Evolutionary conservation across 257 asterid genomes (phyloP).

Genomic region (Fraxinus cuspidata): DNA sequence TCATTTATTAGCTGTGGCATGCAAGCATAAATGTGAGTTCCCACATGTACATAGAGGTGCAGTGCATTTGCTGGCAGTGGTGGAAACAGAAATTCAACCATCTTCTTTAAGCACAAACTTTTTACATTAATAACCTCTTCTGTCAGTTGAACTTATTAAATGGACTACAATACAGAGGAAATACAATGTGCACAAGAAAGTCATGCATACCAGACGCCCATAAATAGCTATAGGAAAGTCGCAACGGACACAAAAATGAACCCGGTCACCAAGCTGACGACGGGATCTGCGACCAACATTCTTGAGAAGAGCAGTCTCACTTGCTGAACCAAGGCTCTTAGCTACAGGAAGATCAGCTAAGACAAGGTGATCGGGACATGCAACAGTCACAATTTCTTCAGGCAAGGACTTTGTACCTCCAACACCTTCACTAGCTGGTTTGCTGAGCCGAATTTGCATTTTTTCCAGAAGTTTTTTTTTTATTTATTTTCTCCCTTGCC

Average conservation of each 20-base stretch:
- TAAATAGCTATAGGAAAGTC: slow-evolving; percentile 91
- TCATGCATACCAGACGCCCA: slow-evolving; percentile 78
- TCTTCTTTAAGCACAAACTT: not conserved
- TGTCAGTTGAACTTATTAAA: not conserved
- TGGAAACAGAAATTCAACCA: not conserved
- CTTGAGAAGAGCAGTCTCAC: slow-evolving; percentile 58
- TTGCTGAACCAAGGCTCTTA: slow-evolving; percentile 72
- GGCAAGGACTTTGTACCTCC: slow-evolving; percentile 58
- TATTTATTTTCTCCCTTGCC: not conserved
- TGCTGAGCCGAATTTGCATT: slow-evolving; percentile 95
- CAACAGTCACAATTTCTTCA: slow-evolving; percentile 77
- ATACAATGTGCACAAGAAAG: not conserved
- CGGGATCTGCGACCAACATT: slow-evolving; percentile 87
- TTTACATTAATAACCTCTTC: not conserved
- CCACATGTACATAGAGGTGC: not conserved
- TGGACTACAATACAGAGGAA: not conserved
- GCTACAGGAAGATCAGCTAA: slow-evolving; percentile 98
- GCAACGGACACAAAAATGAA: slow-evolving; percentile 86
- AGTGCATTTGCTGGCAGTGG: not conserved
- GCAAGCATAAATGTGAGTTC: not conserved
- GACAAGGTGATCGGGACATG: slow-evolving; percentile 95
- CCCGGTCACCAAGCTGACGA: slow-evolving; percentile 94
- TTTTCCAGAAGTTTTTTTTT: slow-evolving; percentile 11
- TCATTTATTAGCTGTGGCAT: not conserved
- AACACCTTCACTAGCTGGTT: slow-evolving; percentile 75